Percentiles rank a stretch among this genome's conserved stretches.
phyloP scores from a whole-genome alignment of 192 early-diverging fungal genomes.

The Spizellomyces sp. region DNA sequence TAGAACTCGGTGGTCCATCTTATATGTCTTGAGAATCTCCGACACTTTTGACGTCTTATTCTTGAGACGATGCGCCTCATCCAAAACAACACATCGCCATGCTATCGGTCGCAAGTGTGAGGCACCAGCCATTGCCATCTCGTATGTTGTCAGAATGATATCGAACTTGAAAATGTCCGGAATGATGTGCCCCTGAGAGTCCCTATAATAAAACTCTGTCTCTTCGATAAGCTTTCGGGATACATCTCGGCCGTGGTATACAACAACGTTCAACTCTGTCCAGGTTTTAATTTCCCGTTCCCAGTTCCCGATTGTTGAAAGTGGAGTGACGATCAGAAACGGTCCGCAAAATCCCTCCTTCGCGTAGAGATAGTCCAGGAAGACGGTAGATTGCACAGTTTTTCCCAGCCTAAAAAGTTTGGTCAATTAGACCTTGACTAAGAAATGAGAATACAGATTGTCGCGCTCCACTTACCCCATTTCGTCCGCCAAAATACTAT shows the following conservation, averaged over 20 bases:
- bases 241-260: constrained; percentile 72
- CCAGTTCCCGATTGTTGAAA: constrained; percentile 66
- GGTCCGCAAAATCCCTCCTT: constrained; percentile 69
- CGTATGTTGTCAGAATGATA: constrained; percentile 62
- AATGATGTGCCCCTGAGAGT: constrained; percentile 37
- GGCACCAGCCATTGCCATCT: constrained; percentile 65
- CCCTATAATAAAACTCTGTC: constrained; percentile 78
- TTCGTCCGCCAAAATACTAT: constrained; percentile 61
- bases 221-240: constrained; percentile 76
- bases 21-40: constrained; percentile 73
- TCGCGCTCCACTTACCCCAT: constrained; percentile 32
- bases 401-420: constrained; percentile 53
- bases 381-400: constrained; percentile 77
- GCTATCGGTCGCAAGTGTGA: constrained; percentile 68
- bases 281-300: constrained; percentile 75
- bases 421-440: constrained; percentile 2
- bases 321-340: constrained; percentile 68
- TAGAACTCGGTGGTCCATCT: constrained; percentile 75
- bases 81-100: constrained; percentile 75
- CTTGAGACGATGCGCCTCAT: constrained; percentile 87
- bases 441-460: neutral
- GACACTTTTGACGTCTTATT: constrained; percentile 79
- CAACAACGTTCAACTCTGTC: constrained; percentile 73
- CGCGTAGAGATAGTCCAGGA: constrained; percentile 69
- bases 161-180: constrained; percentile 56